Evolutionary conservation across 805 yeast genomes (phyloP), one percentile per base, ranked within the genome.

Genomic region (Crinitomyces ghanaensis): DNA sequence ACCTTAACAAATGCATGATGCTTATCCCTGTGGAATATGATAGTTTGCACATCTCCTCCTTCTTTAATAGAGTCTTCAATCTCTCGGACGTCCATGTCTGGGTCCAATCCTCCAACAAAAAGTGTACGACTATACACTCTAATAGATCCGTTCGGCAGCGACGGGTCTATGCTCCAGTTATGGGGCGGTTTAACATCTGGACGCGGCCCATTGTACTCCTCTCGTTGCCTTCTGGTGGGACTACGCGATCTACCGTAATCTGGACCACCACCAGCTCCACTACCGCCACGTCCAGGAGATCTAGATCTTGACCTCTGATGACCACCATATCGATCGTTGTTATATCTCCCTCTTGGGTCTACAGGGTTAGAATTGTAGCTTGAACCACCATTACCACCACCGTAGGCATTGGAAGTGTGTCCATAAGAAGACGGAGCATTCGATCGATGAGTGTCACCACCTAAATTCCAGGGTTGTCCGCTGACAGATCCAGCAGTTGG

Each of bases 1-100:
- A 86, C 93, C 59, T 91, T 91, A 29, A 88, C 93, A 51, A 91
- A 91, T 0, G 97, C 98, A 59, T 91, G 97, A 49, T 80, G 84
- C 61, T 94, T 76, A 44, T 84, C 93, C 43, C 72, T 71, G 60
- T 88, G 84, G 52, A 86, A 62, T 35, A 88, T 82, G 17, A 83
- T 79, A 43, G 93, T 77, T 60, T 91, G 98, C 13, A 88, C 94
- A 48, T 80, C 91, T 9, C 93, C 95, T 50, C 66, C 80, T 7
- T 93, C 94, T 54, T 79, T 74, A 46, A 91, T 65, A 14, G 77
- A 72, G 13, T 71, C 64, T 2, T 79, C 70, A 22, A 91, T 64
- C 36, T 76, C 79, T 36, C 65, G 60, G 48, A 86, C 93, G 44
- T 71, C 77, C 86, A 83, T 85, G 39, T 69, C 62, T 37, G 71